A percentile compares a stretch with the other conserved stretches of the same genome.
Conservation (phyloP, 805 yeast species). For the Sugiyamaella valdiviana region DNA sequence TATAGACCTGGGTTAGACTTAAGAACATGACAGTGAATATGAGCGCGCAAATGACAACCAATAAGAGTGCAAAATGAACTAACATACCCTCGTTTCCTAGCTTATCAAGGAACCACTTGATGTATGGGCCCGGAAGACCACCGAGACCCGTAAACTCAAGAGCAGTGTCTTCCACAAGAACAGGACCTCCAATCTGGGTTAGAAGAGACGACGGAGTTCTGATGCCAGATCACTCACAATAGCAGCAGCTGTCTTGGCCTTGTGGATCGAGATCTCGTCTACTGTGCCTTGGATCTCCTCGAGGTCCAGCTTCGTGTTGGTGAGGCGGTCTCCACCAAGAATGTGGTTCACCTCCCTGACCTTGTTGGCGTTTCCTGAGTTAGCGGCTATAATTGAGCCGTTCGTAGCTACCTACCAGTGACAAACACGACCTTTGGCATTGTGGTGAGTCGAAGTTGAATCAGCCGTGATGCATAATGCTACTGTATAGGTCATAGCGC, state of each 20-base stretch:
- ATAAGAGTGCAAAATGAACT: background rate
- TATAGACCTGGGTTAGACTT: constrained; percentile 46
- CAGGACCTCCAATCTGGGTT: constrained; percentile 58
- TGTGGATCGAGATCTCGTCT: constrained; percentile 72
- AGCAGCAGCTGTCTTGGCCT: constrained; percentile 67
- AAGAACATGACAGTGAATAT: too few species aligned
- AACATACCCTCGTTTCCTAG: constrained; percentile 51
- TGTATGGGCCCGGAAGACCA: constrained; percentile 89
- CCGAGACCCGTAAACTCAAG: constrained; percentile 75
- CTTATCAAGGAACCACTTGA: constrained; percentile 66
- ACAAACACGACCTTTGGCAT: constrained; percentile 3
- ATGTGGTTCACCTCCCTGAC: constrained; percentile 77
- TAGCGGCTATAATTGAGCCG: constrained; percentile 21
- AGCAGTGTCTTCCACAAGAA: constrained; percentile 92
- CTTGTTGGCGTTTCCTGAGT: constrained; percentile 80
- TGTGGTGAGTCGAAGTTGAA: background rate
- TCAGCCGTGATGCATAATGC: background rate
- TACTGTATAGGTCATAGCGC: too few species aligned
- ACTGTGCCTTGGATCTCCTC: constrained; percentile 89
- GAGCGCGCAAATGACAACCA: too few species aligned
- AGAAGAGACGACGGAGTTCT: background rate
- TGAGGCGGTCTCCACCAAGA: constrained; percentile 42
- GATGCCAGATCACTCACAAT: constrained; percentile 29
- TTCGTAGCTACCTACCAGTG: constrained; percentile 2
- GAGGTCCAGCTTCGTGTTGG: constrained; percentile 66